Conservation (phyloP, 2,329 filamentous ascomycete species). For the Pestalotiopsis sp. region DNA sequence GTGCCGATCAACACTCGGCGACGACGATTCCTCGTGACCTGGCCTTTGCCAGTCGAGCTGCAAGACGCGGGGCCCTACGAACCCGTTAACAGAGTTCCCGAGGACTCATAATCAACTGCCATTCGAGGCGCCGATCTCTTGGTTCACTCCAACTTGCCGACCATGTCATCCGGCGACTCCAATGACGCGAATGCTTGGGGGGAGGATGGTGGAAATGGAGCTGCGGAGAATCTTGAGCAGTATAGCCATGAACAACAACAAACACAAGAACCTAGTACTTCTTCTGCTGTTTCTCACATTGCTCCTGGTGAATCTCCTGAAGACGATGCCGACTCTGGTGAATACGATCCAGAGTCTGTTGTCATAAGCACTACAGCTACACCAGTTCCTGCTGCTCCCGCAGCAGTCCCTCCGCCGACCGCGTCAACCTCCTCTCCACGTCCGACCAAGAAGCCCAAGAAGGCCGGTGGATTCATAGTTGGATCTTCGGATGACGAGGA, state of each 20-base stretch:
- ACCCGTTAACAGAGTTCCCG: not conserved
- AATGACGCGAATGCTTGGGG: conserved; percentile 40
- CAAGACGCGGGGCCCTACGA: not conserved
- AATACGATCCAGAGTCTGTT: conserved; percentile 63
- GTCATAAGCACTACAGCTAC: conserved; percentile 35
- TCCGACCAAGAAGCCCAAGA: conserved; percentile 60
- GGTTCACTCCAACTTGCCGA: not conserved
- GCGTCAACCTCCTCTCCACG: conserved; percentile 35
- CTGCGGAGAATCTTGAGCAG: conserved; percentile 57
- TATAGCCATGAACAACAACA: conserved; percentile 56
- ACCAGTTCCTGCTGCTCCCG: conserved; percentile 10
- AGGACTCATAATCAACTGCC: not conserved
- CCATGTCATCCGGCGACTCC: conserved; percentile 31
- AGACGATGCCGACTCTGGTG: conserved; percentile 56
- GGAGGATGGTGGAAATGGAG: conserved; percentile 55
- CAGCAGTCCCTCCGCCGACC: conserved; percentile 27
- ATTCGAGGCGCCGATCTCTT: not conserved
- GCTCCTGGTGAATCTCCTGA: conserved; percentile 51
- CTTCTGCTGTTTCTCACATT: conserved; percentile 47
- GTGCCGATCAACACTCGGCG: not conserved
- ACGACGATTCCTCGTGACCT: not conserved
- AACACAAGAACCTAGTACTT: conserved; percentile 49
- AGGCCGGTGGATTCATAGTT: conserved; percentile 61
- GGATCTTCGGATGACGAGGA: conserved; percentile 64
- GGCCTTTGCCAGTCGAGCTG: not conserved